Evolutionary conservation across 805 yeast species (phyloP).

Genomic region (Wickerhamiella sorbophila): DNA sequence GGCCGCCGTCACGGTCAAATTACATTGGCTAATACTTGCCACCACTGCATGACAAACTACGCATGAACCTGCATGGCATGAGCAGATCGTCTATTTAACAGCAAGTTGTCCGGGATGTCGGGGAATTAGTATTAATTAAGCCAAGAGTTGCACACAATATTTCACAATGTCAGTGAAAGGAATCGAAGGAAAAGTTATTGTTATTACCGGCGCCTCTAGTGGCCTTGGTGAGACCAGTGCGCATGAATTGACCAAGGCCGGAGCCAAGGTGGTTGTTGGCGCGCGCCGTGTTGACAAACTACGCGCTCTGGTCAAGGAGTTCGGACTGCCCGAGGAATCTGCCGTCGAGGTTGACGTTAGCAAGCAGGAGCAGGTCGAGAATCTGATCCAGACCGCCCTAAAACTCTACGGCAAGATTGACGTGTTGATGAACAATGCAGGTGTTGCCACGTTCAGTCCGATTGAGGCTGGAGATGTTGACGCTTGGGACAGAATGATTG

Average conservation of each 20-base stretch:
- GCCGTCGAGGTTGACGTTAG: background rate
- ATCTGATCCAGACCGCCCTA: background rate
- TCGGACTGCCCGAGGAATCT: background rate
- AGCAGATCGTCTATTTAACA: no score
- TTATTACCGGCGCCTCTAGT: background rate
- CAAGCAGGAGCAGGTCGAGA: background rate
- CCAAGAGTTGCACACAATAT: no score
- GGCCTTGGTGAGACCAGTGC: background rate
- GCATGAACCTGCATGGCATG: no score
- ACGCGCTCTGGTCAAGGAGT: background rate
- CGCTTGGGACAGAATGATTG: background rate
- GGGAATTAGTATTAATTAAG: no score
- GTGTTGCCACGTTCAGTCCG: background rate
- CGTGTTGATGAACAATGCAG: conserved; percentile 1
- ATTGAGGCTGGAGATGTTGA: background rate
- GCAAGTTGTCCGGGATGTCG: no score
- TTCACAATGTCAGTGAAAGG: no score
- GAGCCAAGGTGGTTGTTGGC: conserved; percentile 1
- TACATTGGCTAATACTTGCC: no score
- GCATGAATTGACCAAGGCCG: background rate
- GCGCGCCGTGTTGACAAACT: background rate
- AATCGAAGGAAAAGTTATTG: background rate
- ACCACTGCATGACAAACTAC: no score
- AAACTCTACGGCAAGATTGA: background rate
- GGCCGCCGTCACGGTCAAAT: no score